A percentile compares a stretch with the other conserved stretches of the same genome.
Conservation (phyloP, 2,329 filamentous ascomycete species). For the Xylariales sp. region DNA sequence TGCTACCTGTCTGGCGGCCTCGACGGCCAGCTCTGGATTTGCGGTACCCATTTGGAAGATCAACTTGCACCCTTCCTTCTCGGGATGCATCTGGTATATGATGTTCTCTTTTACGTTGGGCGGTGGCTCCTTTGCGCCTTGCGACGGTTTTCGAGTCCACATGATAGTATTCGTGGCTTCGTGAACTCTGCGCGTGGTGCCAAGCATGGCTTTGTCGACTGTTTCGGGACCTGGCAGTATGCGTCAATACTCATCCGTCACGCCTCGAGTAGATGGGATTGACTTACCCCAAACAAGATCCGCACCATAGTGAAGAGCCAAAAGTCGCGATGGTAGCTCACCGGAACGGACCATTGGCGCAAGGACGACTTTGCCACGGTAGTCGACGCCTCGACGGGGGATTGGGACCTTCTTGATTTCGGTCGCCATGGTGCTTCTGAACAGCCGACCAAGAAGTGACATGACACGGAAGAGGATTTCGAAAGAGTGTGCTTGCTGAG, state of each 20-base stretch:
- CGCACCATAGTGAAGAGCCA: constrained; percentile 90
- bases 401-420: constrained; percentile 70
- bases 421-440: constrained; percentile 54
- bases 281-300: constrained; percentile 88
- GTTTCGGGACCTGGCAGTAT: constrained; percentile 72
- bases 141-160: constrained; percentile 72
- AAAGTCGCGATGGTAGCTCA: constrained; percentile 82
- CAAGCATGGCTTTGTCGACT: constrained; percentile 87
- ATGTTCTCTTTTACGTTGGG: constrained; percentile 57
- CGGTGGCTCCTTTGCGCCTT: constrained; percentile 55
- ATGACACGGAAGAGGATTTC: constrained; percentile 12
- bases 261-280: too few species aligned
- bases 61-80: constrained; percentile 66
- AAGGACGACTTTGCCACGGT: constrained; percentile 87
- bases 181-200: constrained; percentile 74
- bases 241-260: too few species aligned
- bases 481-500: neutral
- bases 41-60: constrained; percentile 93
- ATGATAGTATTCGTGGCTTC: constrained; percentile 74
- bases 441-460: constrained; percentile 7
- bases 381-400: constrained; percentile 84
- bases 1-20: constrained; percentile 79
- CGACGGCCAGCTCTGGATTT: constrained; percentile 74
- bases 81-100: constrained; percentile 80
- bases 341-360: constrained; percentile 98